Evolutionary conservation across 306 rosid species (phyloP).

Genomic region (Canavalia gladiata): DNA sequence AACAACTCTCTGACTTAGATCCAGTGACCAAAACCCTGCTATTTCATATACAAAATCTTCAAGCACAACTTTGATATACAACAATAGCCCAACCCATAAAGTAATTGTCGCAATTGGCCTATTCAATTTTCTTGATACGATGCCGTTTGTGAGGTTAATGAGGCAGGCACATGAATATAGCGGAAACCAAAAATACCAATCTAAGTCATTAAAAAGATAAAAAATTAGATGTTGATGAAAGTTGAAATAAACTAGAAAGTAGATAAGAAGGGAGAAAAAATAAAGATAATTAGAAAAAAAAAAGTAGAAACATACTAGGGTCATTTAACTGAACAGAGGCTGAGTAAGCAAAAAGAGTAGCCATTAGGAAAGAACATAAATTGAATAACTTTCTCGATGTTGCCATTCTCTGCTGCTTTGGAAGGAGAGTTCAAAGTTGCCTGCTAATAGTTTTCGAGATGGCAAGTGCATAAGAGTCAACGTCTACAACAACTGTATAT

Average conservation of each 20-base stretch:
- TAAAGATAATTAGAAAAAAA: not conserved
- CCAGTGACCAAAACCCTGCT: constrained; percentile 67
- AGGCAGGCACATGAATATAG: constrained; percentile 66
- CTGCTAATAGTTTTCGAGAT: not conserved
- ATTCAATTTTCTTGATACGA: constrained; percentile 44
- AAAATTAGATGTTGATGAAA: not conserved
- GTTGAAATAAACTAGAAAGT: not conserved
- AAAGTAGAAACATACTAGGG: constrained; percentile 41
- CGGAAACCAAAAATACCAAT: constrained; percentile 86
- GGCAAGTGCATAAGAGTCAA: constrained; percentile 44
- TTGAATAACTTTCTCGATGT: constrained; percentile 44
- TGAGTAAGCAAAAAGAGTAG: constrained; percentile 74
- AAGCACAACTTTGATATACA: constrained; percentile 58
- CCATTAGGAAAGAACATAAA: constrained; percentile 63
- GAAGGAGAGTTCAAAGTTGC: constrained; percentile 4
- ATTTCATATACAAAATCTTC: constrained; percentile 53
- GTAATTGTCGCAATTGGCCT: constrained; percentile 44
- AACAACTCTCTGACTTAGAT: constrained; percentile 69
- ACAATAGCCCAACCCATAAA: constrained; percentile 54
- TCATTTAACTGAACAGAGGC: constrained; percentile 75
- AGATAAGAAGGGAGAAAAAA: not conserved
- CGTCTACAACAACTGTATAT: constrained; percentile 42
- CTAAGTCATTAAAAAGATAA: constrained; percentile 34
- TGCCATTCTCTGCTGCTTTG: constrained; percentile 55
- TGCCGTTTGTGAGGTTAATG: constrained; percentile 61